phyloP scores from a whole-genome alignment of 805 yeast species.

The Candida coquimbonensis region DNA sequence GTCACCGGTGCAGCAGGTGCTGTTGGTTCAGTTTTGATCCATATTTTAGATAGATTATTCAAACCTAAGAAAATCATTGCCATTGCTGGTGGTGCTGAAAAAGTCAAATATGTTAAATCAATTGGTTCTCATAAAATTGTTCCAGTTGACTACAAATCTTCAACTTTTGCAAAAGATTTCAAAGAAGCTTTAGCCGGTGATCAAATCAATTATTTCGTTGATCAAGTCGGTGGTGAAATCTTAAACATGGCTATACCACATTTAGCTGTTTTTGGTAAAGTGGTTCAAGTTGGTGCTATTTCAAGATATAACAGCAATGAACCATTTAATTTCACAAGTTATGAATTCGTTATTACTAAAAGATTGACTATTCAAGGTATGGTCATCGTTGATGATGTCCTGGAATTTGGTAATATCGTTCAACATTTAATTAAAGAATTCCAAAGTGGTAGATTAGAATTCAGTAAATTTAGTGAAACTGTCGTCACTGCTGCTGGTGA shows the following conservation, averaged over 20 bases:
- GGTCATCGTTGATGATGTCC: conserved; percentile 38
- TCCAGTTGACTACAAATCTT: conserved; percentile 46
- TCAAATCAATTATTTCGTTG: conserved; percentile 47
- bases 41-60: conserved; percentile 45
- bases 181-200: conserved; percentile 38
- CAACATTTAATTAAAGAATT: conserved; percentile 30
- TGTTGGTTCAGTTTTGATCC: conserved; percentile 57
- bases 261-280: conserved; percentile 33
- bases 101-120: conserved; percentile 45
- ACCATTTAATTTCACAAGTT: conserved; percentile 29
- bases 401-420: conserved; percentile 32
- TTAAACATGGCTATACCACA: conserved; percentile 36
- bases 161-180: conserved; percentile 29
- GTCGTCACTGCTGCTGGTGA: conserved; percentile 34
- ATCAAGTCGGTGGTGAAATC: conserved; percentile 58
- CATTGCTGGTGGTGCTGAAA: conserved; percentile 53
- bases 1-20: conserved; percentile 69
- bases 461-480: conserved; percentile 30
- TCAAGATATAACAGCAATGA: conserved; percentile 43
- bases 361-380: conserved; percentile 49
- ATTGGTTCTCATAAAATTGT: conserved; percentile 50
- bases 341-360: conserved; percentile 39
- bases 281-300: conserved; percentile 60
- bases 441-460: conserved; percentile 34
- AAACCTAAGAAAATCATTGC: conserved; percentile 53